Percentiles rank a stretch among this genome's conserved stretches.
phyloP scores from a whole-genome alignment of 331 rosid species.

The Dryas integrifolia region DNA sequence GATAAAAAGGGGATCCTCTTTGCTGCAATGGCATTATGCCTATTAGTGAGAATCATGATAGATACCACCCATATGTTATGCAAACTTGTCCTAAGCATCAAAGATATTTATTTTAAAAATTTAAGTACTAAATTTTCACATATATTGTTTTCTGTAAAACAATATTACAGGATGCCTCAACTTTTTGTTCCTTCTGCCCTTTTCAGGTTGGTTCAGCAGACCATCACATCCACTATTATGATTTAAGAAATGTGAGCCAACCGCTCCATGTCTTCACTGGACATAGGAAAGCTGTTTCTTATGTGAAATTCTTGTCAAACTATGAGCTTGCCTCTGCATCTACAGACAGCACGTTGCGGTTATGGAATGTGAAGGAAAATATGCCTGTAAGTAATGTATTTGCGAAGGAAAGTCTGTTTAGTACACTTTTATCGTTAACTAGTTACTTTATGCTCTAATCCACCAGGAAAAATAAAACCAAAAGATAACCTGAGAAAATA shows the following conservation, averaged over 20 bases:
- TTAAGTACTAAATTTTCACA: not conserved
- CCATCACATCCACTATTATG: slow-evolving; percentile 93
- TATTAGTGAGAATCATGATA: not conserved
- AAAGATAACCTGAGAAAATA: not conserved
- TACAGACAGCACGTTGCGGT: slow-evolving; percentile 82
- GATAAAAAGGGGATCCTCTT: not conserved
- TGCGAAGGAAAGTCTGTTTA: slow-evolving; percentile 5
- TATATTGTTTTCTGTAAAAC: not conserved
- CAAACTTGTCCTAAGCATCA: not conserved
- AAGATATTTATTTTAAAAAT: not conserved
- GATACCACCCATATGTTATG: not conserved
- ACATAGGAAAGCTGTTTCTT: slow-evolving; percentile 90
- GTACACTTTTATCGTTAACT: slow-evolving; percentile 4
- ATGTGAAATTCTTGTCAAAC: slow-evolving; percentile 85
- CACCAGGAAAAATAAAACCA: not conserved
- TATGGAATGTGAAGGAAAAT: slow-evolving; percentile 93
- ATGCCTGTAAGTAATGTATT: slow-evolving; percentile 55
- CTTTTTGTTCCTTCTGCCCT: not conserved
- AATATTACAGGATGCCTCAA: not conserved
- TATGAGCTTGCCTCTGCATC: slow-evolving; percentile 95
- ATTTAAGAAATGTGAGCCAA: slow-evolving; percentile 72
- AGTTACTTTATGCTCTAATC: not conserved
- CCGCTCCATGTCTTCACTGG: slow-evolving; percentile 90
- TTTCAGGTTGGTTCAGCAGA: slow-evolving; percentile 95
- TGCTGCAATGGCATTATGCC: not conserved